phyloP scores from a whole-genome alignment of 2,329 filamentous ascomycete species.

The Dactylonectria macrodidyma region DNA sequence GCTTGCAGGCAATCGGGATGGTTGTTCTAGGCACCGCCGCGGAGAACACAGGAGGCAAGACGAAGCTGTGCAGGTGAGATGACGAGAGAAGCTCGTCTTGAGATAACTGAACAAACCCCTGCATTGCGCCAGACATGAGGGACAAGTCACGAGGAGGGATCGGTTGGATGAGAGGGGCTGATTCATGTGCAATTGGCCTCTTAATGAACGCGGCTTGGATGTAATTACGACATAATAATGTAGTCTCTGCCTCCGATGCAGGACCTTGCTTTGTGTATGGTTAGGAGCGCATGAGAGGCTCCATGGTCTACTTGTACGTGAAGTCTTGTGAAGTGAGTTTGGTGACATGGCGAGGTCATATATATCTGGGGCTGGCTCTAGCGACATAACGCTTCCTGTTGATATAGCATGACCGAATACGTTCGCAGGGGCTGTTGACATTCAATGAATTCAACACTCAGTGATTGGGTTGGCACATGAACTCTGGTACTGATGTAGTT shows the following conservation, averaged over 20 bases:
- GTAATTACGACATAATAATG: conserved; percentile 44
- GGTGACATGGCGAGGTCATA: background rate
- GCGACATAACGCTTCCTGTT: background rate
- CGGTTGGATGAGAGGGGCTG: conserved; percentile 8
- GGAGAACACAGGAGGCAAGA: conserved; percentile 1
- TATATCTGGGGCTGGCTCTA: too few species aligned
- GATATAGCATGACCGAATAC: background rate
- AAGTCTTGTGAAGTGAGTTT: background rate
- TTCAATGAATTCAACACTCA: background rate
- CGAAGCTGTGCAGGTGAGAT: background rate
- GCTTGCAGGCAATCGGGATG: background rate
- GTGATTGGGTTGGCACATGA: background rate
- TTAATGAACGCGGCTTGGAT: conserved; percentile 33
- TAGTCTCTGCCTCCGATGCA: conserved; percentile 31
- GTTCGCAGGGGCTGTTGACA: background rate
- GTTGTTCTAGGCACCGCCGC: background rate
- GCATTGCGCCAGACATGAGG: conserved; percentile 19
- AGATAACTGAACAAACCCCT: conserved; percentile 9
- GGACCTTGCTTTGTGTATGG: conserved; percentile 2
- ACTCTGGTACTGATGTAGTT: too few species aligned
- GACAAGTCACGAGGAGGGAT: background rate
- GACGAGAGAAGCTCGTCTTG: conserved; percentile 2
- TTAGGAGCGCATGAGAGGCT: too few species aligned
- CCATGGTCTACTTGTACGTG: background rate
- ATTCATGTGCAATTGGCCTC: conserved; percentile 33